Evolutionary conservation across 2,329 filamentous ascomycete genomes (phyloP).

Genomic region (Penicillium sp.): DNA sequence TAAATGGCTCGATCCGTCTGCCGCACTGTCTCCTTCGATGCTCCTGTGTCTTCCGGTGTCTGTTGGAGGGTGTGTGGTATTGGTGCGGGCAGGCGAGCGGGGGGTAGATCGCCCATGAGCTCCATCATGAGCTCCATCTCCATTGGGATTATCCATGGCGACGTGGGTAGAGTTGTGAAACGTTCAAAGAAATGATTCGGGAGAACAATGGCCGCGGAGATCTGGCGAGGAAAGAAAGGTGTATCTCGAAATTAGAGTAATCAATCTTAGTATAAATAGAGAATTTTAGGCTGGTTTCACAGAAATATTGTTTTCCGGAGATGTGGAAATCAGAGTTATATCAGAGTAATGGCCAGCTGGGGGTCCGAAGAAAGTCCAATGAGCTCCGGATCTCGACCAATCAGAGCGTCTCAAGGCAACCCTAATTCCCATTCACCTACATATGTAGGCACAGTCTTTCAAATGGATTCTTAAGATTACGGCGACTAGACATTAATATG

Average conservation of each 20-base stretch:
- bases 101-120: not conserved
- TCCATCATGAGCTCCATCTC: not conserved
- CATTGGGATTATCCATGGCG: conserved; percentile 4
- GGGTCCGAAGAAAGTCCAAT: conserved; percentile 1
- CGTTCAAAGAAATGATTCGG: not conserved
- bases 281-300: not conserved
- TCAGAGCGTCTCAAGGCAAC: conserved; percentile 1
- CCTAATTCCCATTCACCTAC: conserved; percentile 1
- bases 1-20: conserved; percentile 24
- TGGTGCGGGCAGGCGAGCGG: conserved; percentile 3
- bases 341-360: not conserved
- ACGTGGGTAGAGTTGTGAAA: not conserved
- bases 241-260: not conserved
- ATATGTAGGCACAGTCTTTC: not conserved
- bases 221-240: not conserved
- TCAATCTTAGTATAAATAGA: not conserved
- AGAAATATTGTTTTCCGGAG: not conserved
- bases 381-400: conserved; percentile 10
- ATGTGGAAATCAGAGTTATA: conserved; percentile 4
- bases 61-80: not conserved
- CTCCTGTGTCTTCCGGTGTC: conserved; percentile 18
- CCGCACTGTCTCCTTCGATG: conserved; percentile 20
- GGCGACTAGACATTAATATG: not conserved
- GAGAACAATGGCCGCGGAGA: not conserved
- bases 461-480: not conserved